Conservation (phyloP, 1,284 basidiomycete genomes). For the Clitocybe nebularis region DNA sequence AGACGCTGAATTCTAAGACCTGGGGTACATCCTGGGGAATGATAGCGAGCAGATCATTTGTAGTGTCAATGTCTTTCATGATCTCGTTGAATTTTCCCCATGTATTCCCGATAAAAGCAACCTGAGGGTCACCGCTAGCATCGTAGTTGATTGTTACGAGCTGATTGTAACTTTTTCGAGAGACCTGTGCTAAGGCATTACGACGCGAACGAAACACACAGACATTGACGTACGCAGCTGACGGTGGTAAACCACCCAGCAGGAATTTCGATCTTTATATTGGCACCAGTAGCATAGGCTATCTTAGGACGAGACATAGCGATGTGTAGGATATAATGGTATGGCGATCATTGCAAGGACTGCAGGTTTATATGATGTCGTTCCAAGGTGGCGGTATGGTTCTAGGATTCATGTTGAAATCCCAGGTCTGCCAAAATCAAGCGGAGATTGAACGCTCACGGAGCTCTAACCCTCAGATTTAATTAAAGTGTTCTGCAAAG, state of each 20-base stretch:
- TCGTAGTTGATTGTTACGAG: constrained; percentile 7
- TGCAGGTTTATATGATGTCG: constrained; percentile 7
- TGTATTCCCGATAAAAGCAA: constrained; percentile 4
- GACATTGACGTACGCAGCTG: constrained; percentile 1
- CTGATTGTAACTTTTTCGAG: constrained; percentile 12
- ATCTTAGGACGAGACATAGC: constrained; percentile 12
- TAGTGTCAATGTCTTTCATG: constrained; percentile 8
- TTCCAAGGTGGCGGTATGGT: too few species aligned
- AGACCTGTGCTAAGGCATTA: too few species aligned
- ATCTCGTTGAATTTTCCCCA: constrained; percentile 7
- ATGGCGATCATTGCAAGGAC: neutral
- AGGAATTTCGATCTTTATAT: constrained; percentile 10
- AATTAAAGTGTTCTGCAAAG: too few species aligned
- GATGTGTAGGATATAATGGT: constrained; percentile 2
- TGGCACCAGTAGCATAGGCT: constrained; percentile 4
- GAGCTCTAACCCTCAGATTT: too few species aligned
- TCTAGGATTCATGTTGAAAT: too few species aligned
- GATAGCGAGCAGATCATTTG: constrained; percentile 4
- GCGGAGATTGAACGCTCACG: too few species aligned
- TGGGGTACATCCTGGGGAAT: constrained; percentile 7
- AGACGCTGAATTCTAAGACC: constrained; percentile 6
- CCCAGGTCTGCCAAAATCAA: too few species aligned
- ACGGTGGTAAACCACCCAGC: constrained; percentile 12
- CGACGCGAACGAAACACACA: neutral
- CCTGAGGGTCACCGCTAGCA: neutral